A percentile compares a stretch with the other conserved stretches of the same genome.
Evolutionary conservation across 495 filamentous ascomycete genomes (phyloP).

Genomic region (Annulohypoxylon stygium): DNA sequence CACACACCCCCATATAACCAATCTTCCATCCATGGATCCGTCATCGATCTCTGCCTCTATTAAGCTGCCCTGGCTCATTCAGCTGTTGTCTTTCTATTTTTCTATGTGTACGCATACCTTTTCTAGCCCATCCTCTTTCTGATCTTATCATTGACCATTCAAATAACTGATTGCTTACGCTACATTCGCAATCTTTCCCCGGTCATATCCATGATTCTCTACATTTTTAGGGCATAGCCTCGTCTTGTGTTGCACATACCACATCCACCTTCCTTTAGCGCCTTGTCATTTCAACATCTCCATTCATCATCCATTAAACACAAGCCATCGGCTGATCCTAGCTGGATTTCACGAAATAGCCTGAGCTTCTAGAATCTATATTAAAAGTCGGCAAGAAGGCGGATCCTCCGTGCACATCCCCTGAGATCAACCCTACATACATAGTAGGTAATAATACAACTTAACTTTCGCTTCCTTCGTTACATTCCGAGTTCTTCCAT

Average conservation of each 20-base stretch:
- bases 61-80: conserved; percentile 25
- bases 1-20: neutral
- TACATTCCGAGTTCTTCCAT: conserved; percentile 14
- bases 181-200: conserved; percentile 26
- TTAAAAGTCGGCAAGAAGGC: conserved; percentile 28
- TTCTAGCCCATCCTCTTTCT: conserved; percentile 19
- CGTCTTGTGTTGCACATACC: conserved; percentile 38
- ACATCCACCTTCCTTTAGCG: conserved; percentile 38
- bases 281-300: conserved; percentile 22
- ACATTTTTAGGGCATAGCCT: conserved; percentile 38
- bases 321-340: conserved; percentile 40
- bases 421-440: conserved; percentile 18
- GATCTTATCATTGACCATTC: conserved; percentile 23
- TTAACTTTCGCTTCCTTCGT: conserved; percentile 17
- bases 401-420: conserved; percentile 24
- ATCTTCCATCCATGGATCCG: neutral
- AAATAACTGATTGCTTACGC: conserved; percentile 35
- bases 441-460: conserved; percentile 36
- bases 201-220: conserved; percentile 4
- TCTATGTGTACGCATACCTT: conserved; percentile 37
- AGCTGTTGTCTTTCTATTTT: conserved; percentile 22
- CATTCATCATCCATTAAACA: conserved; percentile 6
- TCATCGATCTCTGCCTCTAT: conserved; percentile 7
- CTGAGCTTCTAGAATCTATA: conserved; percentile 25
- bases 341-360: conserved; percentile 33